Base-by-base conservation (phyloP, 495 filamentous ascomycete species). In the Aspergillus asperescens region DNA sequence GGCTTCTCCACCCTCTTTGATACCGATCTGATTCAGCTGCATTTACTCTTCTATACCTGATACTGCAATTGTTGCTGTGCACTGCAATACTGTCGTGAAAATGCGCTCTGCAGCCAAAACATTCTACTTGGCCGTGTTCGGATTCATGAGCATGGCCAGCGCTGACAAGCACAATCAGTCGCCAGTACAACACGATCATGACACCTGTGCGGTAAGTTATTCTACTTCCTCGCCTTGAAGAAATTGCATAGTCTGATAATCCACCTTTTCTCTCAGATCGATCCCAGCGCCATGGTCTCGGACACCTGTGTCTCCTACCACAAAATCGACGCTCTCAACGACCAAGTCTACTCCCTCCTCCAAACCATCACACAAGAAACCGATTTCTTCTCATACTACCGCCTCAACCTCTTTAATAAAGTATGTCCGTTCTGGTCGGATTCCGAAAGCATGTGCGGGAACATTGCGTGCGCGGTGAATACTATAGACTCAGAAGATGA, bases 351-450 rank as follows among this genome's bases (percentile, higher is more conserved):
- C 61, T 84, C 89, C n/a, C 80, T 83, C n/a, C 70, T 98, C 41
- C 78, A 87, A 61, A 82, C 86, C 4, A 77, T 98, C 34, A 93
- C 88, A 1, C 81, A 82, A 65, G 83, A 86, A 43, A 94, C 92
- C 60, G 93, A 98, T 67, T 98, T 96, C 77, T 98, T 98, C 69
- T 87, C 90, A 48, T 89, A 97, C 65, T 98, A 97, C 69, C 87
- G 93, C 22, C 73, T 98, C 18, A 96, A 96, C 67, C 81, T 98
- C n/a, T 98, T 88, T 65, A 86, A 94, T 62, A 93, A 91, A 70
- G 82, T 80, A 72, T 98, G 93, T 67, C 93, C 93, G 0, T 97
- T 97, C 64, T 97, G 93, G 93, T 81, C 81, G 59, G 93, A 98
- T 64, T 83, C 89, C 42, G 88, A 85, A 73, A 87, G 87, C 68